Evolutionary conservation across 1,284 basidiomycete species (phyloP).

Genomic region (Boletellus deceptivus): DNA sequence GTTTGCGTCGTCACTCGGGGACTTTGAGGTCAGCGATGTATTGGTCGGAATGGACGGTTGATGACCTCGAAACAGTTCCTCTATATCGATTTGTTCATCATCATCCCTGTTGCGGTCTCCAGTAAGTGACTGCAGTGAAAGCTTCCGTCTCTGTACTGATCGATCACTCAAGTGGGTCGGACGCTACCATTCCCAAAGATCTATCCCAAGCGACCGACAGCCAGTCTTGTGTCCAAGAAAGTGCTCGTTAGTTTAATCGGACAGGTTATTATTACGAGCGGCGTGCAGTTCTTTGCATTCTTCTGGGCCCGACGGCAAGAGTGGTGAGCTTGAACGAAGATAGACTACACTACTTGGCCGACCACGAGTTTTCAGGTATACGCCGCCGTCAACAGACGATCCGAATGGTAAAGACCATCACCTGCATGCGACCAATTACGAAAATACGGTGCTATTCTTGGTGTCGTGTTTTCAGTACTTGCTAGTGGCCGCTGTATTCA

Average conservation of each 20-base stretch:
- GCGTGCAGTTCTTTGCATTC: slow-evolving; percentile 85
- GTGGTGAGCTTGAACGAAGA: slow-evolving; percentile 52
- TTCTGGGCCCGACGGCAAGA: slow-evolving; percentile 83
- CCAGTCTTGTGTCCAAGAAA: slow-evolving; percentile 94
- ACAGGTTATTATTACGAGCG: slow-evolving; percentile 87
- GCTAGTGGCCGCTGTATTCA: slow-evolving; percentile 94
- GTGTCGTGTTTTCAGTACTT: slow-evolving; percentile 99
- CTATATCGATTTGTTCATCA: slow-evolving; percentile 97
- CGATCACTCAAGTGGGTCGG: slow-evolving; percentile 73
- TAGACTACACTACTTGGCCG: background rate
- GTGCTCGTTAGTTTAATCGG: slow-evolving; percentile 93
- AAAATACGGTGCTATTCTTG: slow-evolving; percentile 92
- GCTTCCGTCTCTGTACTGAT: slow-evolving; percentile 11
- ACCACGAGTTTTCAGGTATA: slow-evolving; percentile 49
- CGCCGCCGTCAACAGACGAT: slow-evolving; percentile 50
- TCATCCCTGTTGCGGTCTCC: slow-evolving; percentile 93
- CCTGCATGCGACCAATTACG: slow-evolving; percentile 88
- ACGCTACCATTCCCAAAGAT: slow-evolving; percentile 88
- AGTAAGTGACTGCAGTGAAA: slow-evolving; percentile 54
- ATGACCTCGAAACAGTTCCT: slow-evolving; percentile 64
- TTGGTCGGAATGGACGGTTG: slow-evolving; percentile 5
- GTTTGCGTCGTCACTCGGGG: slow-evolving; percentile 94
- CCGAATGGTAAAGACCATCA: slow-evolving; percentile 65
- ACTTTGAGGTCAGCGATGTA: slow-evolving; percentile 78
- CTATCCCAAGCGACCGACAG: slow-evolving; percentile 90